Evolutionary conservation across 139 green algal genomes (phyloP).

Genomic region (Micractinium sp.): DNA sequence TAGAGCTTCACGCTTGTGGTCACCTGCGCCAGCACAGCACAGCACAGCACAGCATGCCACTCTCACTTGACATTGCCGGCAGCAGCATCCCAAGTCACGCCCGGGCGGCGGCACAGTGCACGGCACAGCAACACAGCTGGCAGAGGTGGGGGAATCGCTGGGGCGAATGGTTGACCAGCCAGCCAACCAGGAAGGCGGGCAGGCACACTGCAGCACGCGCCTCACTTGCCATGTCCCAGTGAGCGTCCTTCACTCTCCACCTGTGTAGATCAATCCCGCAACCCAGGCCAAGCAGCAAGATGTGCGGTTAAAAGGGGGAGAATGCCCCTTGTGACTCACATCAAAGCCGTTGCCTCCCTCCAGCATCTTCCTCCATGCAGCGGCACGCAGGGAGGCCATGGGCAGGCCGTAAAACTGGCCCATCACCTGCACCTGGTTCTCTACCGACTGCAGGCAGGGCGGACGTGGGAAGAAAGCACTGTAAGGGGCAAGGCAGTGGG

Average conservation of each 20-base stretch:
- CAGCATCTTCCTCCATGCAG: slow-evolving; percentile 3
- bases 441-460: not conserved
- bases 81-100: not conserved
- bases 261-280: too few relatives aligned
- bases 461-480: too few relatives aligned
- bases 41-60: not conserved
- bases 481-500: not conserved
- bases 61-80: not conserved
- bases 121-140: too few relatives aligned
- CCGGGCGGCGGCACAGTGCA: too few relatives aligned
- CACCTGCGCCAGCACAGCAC: not conserved
- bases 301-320: too few relatives aligned
- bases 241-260: too few relatives aligned
- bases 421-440: slow-evolving; percentile 30
- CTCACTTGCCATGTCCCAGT: too few relatives aligned
- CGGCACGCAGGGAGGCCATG: slow-evolving; percentile 9
- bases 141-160: too few relatives aligned
- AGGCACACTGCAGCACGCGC: not conserved
- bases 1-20: slow-evolving; percentile 4
- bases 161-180: too few relatives aligned
- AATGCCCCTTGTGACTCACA: not conserved
- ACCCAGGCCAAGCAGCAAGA: too few relatives aligned
- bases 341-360: slow-evolving; percentile 3
- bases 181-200: not conserved
- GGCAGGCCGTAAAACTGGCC: slow-evolving; percentile 20